phyloP scores from a whole-genome alignment of 2,329 filamentous ascomycete genomes.

The Cercospora citrullina region DNA sequence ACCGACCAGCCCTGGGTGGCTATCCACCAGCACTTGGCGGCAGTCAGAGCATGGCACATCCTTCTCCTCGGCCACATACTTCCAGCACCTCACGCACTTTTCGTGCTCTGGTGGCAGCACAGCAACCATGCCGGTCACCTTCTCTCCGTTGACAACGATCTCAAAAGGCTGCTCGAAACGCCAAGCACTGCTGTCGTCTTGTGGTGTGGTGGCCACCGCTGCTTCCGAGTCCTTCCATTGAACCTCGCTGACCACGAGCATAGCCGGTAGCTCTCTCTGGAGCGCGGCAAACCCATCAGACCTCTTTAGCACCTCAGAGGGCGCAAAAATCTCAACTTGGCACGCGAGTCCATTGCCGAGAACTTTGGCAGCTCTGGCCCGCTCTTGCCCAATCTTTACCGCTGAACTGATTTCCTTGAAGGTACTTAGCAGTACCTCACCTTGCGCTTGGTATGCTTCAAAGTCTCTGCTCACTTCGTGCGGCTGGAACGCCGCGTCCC shows the following conservation, averaged over 20 bases:
- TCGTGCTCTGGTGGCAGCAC: constrained; percentile 50
- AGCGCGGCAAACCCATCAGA: constrained; percentile 15
- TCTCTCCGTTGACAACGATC: constrained; percentile 29
- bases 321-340: constrained; percentile 58
- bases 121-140: constrained; percentile 28
- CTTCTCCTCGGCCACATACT: constrained; percentile 67
- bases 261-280: constrained; percentile 39
- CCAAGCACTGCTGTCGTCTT: constrained; percentile 41
- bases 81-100: constrained; percentile 91
- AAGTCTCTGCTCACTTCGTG: neutral
- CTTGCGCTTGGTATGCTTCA: constrained; percentile 33
- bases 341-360: constrained; percentile 81
- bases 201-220: constrained; percentile 17
- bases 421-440: constrained; percentile 49
- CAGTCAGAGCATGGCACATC: constrained; percentile 72
- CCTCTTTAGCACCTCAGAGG: constrained; percentile 15
- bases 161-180: constrained; percentile 47
- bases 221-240: constrained; percentile 24
- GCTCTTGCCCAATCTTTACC: constrained; percentile 75
- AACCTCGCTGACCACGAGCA: constrained; percentile 48
- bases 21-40: constrained; percentile 59
- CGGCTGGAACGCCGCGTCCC: constrained; percentile 28
- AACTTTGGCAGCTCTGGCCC: constrained; percentile 67
- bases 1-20: neutral
- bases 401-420: constrained; percentile 58